Conservation (phyloP, 768 basidiomycete genomes). For the Agaricus sinodeliciosus region DNA sequence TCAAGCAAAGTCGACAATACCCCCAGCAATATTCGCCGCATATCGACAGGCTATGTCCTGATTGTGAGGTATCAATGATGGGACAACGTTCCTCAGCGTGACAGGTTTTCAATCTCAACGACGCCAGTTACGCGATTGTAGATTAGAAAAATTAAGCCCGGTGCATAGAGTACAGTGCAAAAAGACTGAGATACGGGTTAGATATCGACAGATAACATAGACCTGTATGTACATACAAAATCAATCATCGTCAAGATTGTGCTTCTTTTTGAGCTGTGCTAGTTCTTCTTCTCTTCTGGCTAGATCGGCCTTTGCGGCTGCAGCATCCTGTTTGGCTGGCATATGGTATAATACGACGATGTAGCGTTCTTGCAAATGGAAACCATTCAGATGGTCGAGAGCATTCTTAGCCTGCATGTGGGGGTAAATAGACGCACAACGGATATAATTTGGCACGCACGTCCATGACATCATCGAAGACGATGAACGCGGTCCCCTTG, state of each 20-base stretch:
- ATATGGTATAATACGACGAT: constrained; percentile 98
- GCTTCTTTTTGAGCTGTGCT: constrained; percentile 77
- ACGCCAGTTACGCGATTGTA: background rate
- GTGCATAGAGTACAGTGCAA: background rate
- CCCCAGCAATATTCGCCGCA: constrained; percentile 67
- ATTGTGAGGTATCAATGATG: constrained; percentile 25
- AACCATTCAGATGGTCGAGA: constrained; percentile 93
- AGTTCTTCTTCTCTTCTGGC: constrained; percentile 89
- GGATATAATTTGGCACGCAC: constrained; percentile 35
- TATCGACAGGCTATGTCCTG: constrained; percentile 52
- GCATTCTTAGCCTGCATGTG: constrained; percentile 83
- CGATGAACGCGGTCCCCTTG: constrained; percentile 94
- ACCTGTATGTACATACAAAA: background rate
- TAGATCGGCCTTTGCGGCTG: constrained; percentile 87
- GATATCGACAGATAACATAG: background rate
- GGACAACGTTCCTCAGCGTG: constrained; percentile 11
- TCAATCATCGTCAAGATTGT: constrained; percentile 76
- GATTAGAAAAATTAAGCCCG: background rate
- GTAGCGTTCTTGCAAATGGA: constrained; percentile 96
- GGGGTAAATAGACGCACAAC: constrained; percentile 10
- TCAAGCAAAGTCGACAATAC: constrained; percentile 42
- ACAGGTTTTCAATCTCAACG: background rate
- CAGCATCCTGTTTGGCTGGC: constrained; percentile 94
- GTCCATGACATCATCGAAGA: constrained; percentile 95
- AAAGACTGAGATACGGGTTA: background rate